phyloP scores from a whole-genome alignment of 2,329 filamentous ascomycete genomes.

The Aspergillus hortae region DNA sequence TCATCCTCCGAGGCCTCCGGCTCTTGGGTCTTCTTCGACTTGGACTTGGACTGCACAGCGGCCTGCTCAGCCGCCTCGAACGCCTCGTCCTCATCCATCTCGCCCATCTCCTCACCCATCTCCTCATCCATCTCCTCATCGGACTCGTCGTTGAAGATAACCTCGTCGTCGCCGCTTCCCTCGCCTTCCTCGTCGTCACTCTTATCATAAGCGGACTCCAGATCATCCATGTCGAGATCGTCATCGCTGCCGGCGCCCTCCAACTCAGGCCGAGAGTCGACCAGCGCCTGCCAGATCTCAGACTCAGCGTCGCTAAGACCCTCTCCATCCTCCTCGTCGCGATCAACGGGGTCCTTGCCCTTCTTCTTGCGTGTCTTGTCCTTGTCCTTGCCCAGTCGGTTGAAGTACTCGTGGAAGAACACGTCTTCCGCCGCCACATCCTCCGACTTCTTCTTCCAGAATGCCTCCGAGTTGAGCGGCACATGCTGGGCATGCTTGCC shows the following conservation, averaged over 20 bases:
- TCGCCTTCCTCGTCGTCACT: slow-evolving; percentile 38
- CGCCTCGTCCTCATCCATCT: slow-evolving; percentile 43
- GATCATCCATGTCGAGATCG: slow-evolving; percentile 54
- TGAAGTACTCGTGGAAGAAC: slow-evolving; percentile 99
- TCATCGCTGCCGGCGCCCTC: slow-evolving; percentile 61
- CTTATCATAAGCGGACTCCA: slow-evolving; percentile 51
- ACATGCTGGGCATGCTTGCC: slow-evolving; percentile 57
- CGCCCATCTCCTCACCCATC: slow-evolving; percentile 47
- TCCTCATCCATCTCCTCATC: slow-evolving; percentile 41
- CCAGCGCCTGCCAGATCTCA: slow-evolving; percentile 88
- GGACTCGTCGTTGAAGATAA: slow-evolving; percentile 47
- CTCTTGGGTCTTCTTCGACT: slow-evolving; percentile 24
- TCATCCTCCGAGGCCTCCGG: slow-evolving; percentile 44
- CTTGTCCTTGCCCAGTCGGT: slow-evolving; percentile 63
- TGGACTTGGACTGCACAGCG: slow-evolving; percentile 17
- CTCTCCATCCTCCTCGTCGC: slow-evolving; percentile 38
- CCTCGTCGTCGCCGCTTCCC: slow-evolving; percentile 42
- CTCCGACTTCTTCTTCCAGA: slow-evolving; percentile 87
- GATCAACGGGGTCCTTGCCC: slow-evolving; percentile 48
- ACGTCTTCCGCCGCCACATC: slow-evolving; percentile 88
- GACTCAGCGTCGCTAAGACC: slow-evolving; percentile 63
- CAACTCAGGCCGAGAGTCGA: slow-evolving; percentile 73
- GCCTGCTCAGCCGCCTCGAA: slow-evolving; percentile 41
- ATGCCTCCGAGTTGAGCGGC: slow-evolving; percentile 79
- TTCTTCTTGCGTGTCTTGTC: slow-evolving; percentile 50